Evolutionary conservation across 2,329 filamentous ascomycete species (phyloP).

Genomic region (Ceratocystis ficicola): DNA sequence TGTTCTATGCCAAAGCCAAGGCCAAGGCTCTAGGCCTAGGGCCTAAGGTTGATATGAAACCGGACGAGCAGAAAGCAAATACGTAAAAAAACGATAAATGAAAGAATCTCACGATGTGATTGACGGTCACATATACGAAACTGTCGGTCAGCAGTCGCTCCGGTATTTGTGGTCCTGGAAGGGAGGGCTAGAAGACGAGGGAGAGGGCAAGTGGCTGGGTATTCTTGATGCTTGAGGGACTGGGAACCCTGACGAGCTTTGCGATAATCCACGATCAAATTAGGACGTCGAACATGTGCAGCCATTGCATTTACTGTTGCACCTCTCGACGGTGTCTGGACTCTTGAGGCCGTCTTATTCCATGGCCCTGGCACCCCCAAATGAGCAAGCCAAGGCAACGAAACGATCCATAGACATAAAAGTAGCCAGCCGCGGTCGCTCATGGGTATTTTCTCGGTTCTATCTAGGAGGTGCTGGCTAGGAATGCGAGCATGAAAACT

Average conservation of each 20-base stretch:
- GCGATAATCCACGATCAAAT: slow-evolving; percentile 6
- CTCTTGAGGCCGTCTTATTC: neutral
- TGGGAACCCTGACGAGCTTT: neutral
- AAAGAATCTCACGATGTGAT: too few relatives aligned
- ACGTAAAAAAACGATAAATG: neutral
- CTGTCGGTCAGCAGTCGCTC: neutral
- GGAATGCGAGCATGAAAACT: neutral
- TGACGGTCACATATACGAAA: too few relatives aligned
- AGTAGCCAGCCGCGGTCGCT: neutral
- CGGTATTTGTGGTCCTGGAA: neutral
- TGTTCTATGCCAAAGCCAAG: too few relatives aligned
- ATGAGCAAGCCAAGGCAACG: too few relatives aligned
- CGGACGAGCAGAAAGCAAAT: neutral
- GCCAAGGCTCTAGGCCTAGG: neutral
- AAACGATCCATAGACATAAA: too few relatives aligned
- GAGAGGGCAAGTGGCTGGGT: neutral
- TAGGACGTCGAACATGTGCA: too few relatives aligned
- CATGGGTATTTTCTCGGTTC: neutral
- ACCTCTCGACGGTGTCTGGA: neutral
- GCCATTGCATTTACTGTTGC: too few relatives aligned
- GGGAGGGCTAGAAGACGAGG: neutral
- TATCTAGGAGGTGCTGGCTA: neutral
- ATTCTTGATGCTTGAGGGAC: neutral
- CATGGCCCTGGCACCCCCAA: too few relatives aligned
- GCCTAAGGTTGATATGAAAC: neutral